Percentiles rank a stretch among this genome's conserved stretches.
These are phyloP conservation scores for Trichocladium antarcticum DNA, from an alignment of 495 filamentous ascomycete genomes.

Conservation along the genomic window DNA sequence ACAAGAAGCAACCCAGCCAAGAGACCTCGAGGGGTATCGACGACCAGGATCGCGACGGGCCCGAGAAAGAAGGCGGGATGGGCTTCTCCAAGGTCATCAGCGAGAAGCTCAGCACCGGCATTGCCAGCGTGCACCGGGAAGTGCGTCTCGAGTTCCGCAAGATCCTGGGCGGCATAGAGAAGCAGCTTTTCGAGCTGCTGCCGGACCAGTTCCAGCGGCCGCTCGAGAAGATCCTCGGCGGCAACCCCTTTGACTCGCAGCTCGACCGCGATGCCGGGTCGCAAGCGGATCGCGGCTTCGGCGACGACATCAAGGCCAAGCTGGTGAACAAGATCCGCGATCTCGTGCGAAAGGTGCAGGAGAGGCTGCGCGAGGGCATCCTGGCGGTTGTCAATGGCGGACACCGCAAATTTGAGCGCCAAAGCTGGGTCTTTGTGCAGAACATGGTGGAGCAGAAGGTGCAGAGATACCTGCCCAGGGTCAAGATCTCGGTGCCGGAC, in stretches of 20 bases:
- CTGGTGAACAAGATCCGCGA: conserved; percentile 26
- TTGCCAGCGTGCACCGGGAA: conserved; percentile 25
- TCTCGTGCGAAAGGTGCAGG: conserved; percentile 26
- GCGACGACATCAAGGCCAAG: conserved; percentile 25
- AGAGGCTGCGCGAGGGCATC: conserved; percentile 27
- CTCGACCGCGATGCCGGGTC: conserved; percentile 19
- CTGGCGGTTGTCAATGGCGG: conserved; percentile 27
- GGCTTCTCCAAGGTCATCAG: conserved; percentile 30
- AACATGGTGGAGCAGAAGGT: conserved; percentile 29
- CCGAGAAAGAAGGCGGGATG: conserved; percentile 5
- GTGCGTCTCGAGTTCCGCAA: conserved; percentile 30
- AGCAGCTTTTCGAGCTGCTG: conserved; percentile 27
- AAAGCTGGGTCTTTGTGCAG: conserved; percentile 31
- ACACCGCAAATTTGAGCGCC: conserved; percentile 28
- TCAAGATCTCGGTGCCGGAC: conserved; percentile 28
- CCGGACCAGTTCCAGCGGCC: conserved; percentile 25
- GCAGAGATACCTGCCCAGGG: conserved; percentile 28
- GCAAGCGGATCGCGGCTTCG: conserved; percentile 21
- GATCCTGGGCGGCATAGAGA: conserved; percentile 25
- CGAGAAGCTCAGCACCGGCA: conserved; percentile 27
- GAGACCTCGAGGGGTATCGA: conserved; percentile 14
- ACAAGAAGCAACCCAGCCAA: conserved; percentile 15
- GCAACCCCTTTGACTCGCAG: conserved; percentile 27
- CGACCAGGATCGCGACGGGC: conserved; percentile 7
- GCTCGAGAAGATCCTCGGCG: conserved; percentile 28